Evolutionary conservation across 495 filamentous ascomycete species (phyloP), one percentile per base, ranked within the genome.

Genomic region (Melanomma pulvis-pyrius): DNA sequence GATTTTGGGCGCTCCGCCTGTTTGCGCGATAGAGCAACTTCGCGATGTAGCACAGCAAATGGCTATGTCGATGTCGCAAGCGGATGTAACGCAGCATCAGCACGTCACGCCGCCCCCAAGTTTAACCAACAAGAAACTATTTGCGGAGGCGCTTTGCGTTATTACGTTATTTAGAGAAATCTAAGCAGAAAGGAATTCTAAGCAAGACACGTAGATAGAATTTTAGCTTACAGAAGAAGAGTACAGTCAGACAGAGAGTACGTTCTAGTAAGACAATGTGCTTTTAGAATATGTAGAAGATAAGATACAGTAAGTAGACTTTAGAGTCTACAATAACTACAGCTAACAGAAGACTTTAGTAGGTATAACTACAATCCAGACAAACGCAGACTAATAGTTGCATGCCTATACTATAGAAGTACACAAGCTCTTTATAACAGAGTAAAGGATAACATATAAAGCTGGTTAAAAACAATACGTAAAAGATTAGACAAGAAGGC

Each of bases 401-500:
- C 2, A 67, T 67, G 63, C 63, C n/a, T n/a, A n/a, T n/a, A n/a
- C 63, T 1, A 61, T 57, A 21, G 63, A 28, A 9, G 34, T 67
- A 61, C 57, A 61, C 15, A 44, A 61, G 48, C 63, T 36, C 46
- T 67, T 67, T 29, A 67, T 67, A 57, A 67, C 21, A 32, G 24
- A 21, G 55, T 67, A 1, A 44, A 67, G 57, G 63, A 67, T 46
- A 57, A 22, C 3, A 67, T 67, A 61, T 57, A 57, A n/a, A 67
- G 32, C 46, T 57, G 61, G 57, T 57, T 67, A 57, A 67, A 61
- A 67, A 34, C 47, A 19, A 67, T 61, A 39, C 56, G 57, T 13
- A 48, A 25, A 19, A 47, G 48, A 61, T 61, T 44, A 67, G 63
- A 24, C 56, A 67, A 57, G 49, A 47, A 17, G 24, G 63, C 46